Evolutionary conservation across 2,329 filamentous ascomycete species (phyloP).

Genomic region (Lasiodiplodia sp.): DNA sequence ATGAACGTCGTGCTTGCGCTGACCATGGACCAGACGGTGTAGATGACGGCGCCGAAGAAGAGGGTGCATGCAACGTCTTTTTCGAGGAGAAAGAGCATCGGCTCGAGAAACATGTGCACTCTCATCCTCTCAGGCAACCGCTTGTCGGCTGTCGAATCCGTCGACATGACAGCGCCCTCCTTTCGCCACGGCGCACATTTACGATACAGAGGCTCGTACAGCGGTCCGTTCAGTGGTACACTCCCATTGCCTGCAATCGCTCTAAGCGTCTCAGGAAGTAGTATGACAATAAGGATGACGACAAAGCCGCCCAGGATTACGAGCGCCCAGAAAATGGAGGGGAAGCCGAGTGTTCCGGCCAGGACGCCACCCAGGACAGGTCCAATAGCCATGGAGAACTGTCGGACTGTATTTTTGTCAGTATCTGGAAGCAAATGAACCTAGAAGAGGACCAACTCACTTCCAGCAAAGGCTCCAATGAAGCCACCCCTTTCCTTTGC

Average conservation of each 20-base stretch:
- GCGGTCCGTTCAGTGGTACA: background rate
- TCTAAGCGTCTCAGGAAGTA: slow-evolving; percentile 50
- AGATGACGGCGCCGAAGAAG: slow-evolving; percentile 59
- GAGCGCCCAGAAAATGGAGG: slow-evolving; percentile 62
- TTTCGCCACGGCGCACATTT: slow-evolving; percentile 8
- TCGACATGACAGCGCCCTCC: background rate
- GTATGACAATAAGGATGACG: slow-evolving; percentile 41
- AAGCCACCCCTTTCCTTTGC: slow-evolving; percentile 21
- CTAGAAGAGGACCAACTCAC: background rate
- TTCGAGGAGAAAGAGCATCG: slow-evolving; percentile 30
- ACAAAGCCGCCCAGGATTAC: slow-evolving; percentile 53
- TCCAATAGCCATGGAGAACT: slow-evolving; percentile 47
- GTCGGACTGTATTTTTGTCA: slow-evolving; percentile 4
- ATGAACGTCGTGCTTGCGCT: slow-evolving; percentile 62
- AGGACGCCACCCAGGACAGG: slow-evolving; percentile 61
- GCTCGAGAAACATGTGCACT: slow-evolving; percentile 16
- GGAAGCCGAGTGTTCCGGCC: slow-evolving; percentile 58
- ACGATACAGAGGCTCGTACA: slow-evolving; percentile 5
- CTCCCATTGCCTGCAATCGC: slow-evolving; percentile 35
- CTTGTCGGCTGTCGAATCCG: background rate
- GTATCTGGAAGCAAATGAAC: background rate
- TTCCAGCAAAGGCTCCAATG: slow-evolving; percentile 23
- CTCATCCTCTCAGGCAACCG: background rate
- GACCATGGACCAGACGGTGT: slow-evolving; percentile 63
- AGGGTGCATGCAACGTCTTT: slow-evolving; percentile 54